Percentiles rank a stretch among this genome's conserved stretches.
Evolutionary conservation across 306 rosid species (phyloP).

Genomic region (peach (Prunus persica)): Prunus_persica_NCBIv2 NC_034011.1:1526001-1526500

Average conservation of each 20-base stretch:
- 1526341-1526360: constrained; percentile 2
- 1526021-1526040: background rate
- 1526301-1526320: constrained; percentile 11
- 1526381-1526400: background rate
- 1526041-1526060: constrained; percentile 41
- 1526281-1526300: constrained; percentile 75
- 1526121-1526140: constrained; percentile 38
- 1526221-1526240: constrained; percentile 51
- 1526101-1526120: constrained; percentile 26
- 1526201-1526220: constrained; percentile 21
- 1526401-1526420: background rate
- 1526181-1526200: constrained; percentile 25
- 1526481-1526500: background rate
- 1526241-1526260: constrained; percentile 88
- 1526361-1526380: background rate
- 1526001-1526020: constrained; percentile 11
- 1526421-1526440: background rate
- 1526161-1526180: constrained; percentile 34
- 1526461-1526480: background rate
- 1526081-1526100: constrained; percentile 48
- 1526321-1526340: constrained; percentile 9
- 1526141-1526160: constrained; percentile 67
- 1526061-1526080: constrained; percentile 3
- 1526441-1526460: background rate
- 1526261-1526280: constrained; percentile 80